Base-by-base conservation (phyloP, 2,329 filamentous ascomycete genomes). In the Colletotrichum orbiculare region DNA sequence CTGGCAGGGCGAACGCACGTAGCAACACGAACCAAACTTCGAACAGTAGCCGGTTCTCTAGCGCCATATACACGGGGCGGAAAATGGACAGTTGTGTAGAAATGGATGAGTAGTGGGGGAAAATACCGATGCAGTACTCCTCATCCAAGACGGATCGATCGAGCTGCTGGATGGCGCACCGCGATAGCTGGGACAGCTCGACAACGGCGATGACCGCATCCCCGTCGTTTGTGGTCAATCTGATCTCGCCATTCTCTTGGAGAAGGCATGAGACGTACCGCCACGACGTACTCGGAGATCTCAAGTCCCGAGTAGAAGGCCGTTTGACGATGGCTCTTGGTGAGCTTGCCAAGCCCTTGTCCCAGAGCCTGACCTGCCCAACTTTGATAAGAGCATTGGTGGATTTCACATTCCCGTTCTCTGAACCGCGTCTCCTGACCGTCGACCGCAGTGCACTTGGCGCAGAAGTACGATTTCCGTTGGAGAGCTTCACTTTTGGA, bases 1-100 rank as follows among this genome's bases (percentile, higher is more conserved):
- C 94, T 0, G 96, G 95, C 49, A 97, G 90, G 0, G 95, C 93
- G 76, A 97, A 97, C 0, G 95, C 94, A 67, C 95, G 88, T 37
- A 99, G 78, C 9, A 99, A 82, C 7, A 97, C 94, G 72, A 97
- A 95, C 96, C 96, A 99, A 11, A 97, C 96, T 75, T 99, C 96
- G 72, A 96, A 97, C n/a, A 97, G 83, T 7, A 97, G 89, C 46
- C 94, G 87, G 34, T 88, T 94, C 70, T 98, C 95, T 48, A 97
- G 79, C 4, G 93, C 91, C 39, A 99, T 83, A 74, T 97, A 97
- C 41, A 98, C 89, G 0, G 96, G 95, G n/a, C 92, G 89, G 64
- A 93, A 89, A 35, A 95, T 87, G 7, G 91, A 91, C 60, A 95
- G 83, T 15, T 91, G 86, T 3, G 88, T 91, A 1, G 92, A 87